Evolutionary conservation across 2,329 filamentous ascomycete genomes (phyloP), one percentile per base, ranked within the genome.

Genomic region (Mycosphaerella arachidis): DNA sequence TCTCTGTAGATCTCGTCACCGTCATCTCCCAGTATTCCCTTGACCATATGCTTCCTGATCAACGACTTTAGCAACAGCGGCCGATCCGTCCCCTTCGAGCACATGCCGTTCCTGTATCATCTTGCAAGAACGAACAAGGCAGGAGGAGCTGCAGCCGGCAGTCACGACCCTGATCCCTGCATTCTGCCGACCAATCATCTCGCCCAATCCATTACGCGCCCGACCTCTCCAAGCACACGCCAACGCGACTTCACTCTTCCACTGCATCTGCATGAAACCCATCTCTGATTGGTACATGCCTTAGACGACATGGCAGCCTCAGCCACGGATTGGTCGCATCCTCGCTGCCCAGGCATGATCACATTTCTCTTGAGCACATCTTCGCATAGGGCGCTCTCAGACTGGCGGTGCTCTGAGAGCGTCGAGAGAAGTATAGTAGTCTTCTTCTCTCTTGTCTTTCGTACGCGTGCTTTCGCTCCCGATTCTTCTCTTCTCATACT

Each of bases 261-360:
- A 48, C 53, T 30, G 40, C 37, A 56, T 56, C 27, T 56, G 54
- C 54, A 56, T 30, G 45, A 29, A 13, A 43, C n/a, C n/a, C 30
- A 29, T 24, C 31, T 56, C 40, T 37, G 27, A 31, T 48, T 48
- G 54, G 54, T 46, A 56, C 40, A 29, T 37, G 54, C 40, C 37
- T 43, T 37, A 33, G 45, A 56, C 54, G 27, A 48, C 37, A 18
- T 35, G 8, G 18, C 37, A 8, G 18, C 35, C 35, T 2, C 16
- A 12, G 20, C 46, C n/a, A 27, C 3, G 29, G 46, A 50, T 50
- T 50, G 46, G 46, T 50, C 13, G 46, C 46, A 50, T 16, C n/a
- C 46, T 50, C 20, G 46, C 16, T 12, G 16, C 43, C 48, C 18
- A 18, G 27, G 48, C 30, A 52, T 16, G 50, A 29, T 52, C 50